Conservation (phyloP, 345 rosid species). For the Linum lewisii region DNA sequence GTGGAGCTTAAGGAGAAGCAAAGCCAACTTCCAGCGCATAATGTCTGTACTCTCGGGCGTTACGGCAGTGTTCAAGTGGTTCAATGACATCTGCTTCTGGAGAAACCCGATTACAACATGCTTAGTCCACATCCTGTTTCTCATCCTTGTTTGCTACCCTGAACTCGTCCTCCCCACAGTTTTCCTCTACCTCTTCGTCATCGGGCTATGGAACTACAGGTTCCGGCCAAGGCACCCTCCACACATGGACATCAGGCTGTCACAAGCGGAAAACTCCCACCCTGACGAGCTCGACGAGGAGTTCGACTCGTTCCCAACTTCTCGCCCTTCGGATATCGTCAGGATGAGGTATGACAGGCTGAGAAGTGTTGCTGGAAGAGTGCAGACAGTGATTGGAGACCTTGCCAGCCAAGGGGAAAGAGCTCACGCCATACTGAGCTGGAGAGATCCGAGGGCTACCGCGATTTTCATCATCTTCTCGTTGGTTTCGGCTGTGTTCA, state of each 20-base stretch:
- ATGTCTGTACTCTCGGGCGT: conserved; percentile 17
- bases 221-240: conserved; percentile 25
- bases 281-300: conserved; percentile 28
- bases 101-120: conserved; percentile 26
- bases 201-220: conserved; percentile 29
- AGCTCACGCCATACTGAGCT: conserved; percentile 20
- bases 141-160: conserved; percentile 27
- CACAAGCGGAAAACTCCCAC: conserved; percentile 15
- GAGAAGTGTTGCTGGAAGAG: conserved; percentile 23
- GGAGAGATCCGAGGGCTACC: conserved; percentile 29
- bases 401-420: conserved; percentile 28
- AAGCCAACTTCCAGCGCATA: conserved; percentile 23
- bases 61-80: conserved; percentile 21
- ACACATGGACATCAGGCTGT: conserved; percentile 21
- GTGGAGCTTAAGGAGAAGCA: conserved; percentile 28
- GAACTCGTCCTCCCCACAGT: conserved; percentile 22
- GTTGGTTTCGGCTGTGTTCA: conserved; percentile 20
- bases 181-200: conserved; percentile 22
- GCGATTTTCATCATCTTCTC: conserved; percentile 23
- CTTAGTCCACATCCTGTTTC: conserved; percentile 20
- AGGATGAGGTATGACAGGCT: conserved; percentile 27
- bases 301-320: conserved; percentile 19
- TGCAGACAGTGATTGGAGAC: conserved; percentile 24
- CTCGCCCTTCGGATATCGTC: conserved; percentile 13
- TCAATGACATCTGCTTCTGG: conserved; percentile 23